These are phyloP conservation scores for Leptodermis oblonga DNA, from an alignment of 257 asterid species.

Conservation along the genomic window DNA sequence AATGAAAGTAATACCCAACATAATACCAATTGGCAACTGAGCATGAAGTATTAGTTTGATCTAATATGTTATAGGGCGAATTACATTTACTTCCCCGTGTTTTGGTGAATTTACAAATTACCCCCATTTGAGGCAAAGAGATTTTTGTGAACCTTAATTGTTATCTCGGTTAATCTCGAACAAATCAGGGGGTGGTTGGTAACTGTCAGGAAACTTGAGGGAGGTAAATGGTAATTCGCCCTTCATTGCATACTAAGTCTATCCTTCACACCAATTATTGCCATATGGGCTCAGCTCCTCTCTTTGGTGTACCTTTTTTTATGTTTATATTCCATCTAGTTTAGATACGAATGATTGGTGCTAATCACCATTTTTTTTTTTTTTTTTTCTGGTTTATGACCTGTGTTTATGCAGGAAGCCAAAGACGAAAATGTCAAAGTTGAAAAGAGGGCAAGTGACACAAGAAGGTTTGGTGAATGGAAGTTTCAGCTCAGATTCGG, in stretches of 20 bases:
- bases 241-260: too few relatives aligned
- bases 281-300: neutral
- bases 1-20: neutral
- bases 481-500: slow-evolving; percentile 1
- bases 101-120: neutral
- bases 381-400: neutral
- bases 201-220: too few relatives aligned
- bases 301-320: neutral
- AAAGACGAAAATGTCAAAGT: slow-evolving; percentile 26
- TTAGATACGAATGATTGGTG: neutral
- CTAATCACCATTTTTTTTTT: neutral
- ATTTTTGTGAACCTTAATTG: too few relatives aligned
- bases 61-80: neutral
- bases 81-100: too few relatives aligned
- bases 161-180: too few relatives aligned
- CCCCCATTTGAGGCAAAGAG: neutral
- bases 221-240: too few relatives aligned
- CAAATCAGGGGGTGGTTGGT: too few relatives aligned
- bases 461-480: slow-evolving; percentile 25
- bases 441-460: slow-evolving; percentile 31
- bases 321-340: neutral
- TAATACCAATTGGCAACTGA: neutral
- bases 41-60: neutral
- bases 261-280: neutral
- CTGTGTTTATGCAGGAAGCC: slow-evolving; percentile 36